Conservation (phyloP, 306 rosid genomes). For the Cajanus cajan region DNA sequence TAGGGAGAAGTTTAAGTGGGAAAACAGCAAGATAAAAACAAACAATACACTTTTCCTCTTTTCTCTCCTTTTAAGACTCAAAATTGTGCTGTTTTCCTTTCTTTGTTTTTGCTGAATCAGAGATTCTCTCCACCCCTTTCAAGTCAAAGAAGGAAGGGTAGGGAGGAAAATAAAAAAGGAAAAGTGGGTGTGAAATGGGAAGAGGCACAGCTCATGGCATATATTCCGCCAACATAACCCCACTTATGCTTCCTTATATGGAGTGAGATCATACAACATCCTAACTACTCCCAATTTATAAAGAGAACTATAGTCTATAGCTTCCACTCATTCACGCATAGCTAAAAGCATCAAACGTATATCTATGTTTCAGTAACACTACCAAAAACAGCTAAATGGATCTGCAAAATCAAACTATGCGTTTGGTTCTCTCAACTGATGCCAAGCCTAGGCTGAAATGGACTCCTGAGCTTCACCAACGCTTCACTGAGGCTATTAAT, state of each 20-base stretch:
- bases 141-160: constrained; percentile 75
- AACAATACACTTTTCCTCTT: constrained; percentile 84
- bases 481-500: too few relatives aligned
- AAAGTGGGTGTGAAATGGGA: constrained; percentile 63
- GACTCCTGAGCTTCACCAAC: too few relatives aligned
- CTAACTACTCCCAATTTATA: too few relatives aligned
- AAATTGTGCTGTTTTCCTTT: constrained; percentile 64
- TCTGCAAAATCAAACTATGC: too few relatives aligned
- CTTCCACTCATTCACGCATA: too few relatives aligned
- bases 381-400: too few relatives aligned
- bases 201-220: constrained; percentile 78
- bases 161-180: background rate
- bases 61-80: constrained; percentile 91
- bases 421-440: too few relatives aligned
- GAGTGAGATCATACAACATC: constrained; percentile 84
- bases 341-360: too few relatives aligned
- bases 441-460: too few relatives aligned
- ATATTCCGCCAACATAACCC: constrained; percentile 93
- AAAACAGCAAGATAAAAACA: constrained; percentile 89
- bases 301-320: too few relatives aligned
- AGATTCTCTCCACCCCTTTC: constrained; percentile 85
- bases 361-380: too few relatives aligned
- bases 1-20: constrained; percentile 45
- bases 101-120: constrained; percentile 62
- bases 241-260: constrained; percentile 94